Percentiles rank a stretch among this genome's conserved stretches.
These are phyloP conservation scores for Verticillium dahliae DNA, from an alignment of 2,329 filamentous ascomycete species.

Conservation along the genomic window DNA sequence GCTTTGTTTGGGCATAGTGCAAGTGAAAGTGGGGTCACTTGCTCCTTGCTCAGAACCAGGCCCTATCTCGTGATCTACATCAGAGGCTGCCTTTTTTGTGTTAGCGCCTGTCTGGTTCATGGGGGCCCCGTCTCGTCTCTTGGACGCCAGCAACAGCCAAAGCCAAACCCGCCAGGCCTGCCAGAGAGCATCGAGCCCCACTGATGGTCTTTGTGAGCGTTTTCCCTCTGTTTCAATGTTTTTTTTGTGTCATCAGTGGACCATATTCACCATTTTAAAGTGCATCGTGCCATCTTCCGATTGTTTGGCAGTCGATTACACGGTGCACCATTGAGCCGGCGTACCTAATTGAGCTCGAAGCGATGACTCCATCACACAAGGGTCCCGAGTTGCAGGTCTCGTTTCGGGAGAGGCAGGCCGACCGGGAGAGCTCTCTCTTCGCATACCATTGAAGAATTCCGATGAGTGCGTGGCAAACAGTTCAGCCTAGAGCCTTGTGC, in stretches of 20 bases:
- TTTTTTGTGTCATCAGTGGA: neutral
- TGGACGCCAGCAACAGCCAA: neutral
- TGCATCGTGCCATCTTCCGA: neutral
- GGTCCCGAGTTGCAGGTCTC: neutral
- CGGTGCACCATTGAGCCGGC: no score
- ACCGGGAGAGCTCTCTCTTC: neutral
- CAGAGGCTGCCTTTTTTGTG: constrained; percentile 5
- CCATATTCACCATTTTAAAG: neutral
- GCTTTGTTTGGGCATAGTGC: neutral
- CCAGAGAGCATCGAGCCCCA: neutral
- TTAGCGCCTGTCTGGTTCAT: constrained; percentile 6
- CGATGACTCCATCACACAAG: neutral
- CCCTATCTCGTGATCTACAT: constrained; percentile 9
- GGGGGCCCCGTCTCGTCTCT: neutral
- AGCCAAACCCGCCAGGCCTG: neutral
- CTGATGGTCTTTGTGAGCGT: neutral
- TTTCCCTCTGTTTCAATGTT: no score
- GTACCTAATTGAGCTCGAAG: neutral
- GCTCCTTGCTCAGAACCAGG: constrained; percentile 3
- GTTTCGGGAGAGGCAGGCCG: neutral
- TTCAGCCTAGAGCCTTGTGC: neutral
- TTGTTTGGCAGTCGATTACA: no score
- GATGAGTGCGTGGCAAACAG: neutral
- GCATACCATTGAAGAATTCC: neutral
- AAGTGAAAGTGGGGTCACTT: neutral